phyloP scores from a whole-genome alignment of 129 eudicot species.

The Silybum marianum region DNA sequence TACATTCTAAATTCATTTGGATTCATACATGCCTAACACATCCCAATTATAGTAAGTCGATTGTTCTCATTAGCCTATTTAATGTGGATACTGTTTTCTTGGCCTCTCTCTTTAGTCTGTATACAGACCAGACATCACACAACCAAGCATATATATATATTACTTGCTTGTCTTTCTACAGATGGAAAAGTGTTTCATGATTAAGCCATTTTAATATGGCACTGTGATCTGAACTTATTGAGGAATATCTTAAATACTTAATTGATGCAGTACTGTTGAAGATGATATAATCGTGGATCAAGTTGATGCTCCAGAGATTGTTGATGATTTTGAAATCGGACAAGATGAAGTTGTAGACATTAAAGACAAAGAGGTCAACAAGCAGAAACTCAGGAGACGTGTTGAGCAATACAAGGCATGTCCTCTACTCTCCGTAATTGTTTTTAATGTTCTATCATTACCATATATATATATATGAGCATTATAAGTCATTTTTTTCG shows the following conservation, averaged over 20 bases:
- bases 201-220: conserved; percentile 14
- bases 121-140: neutral
- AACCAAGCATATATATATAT: neutral
- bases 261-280: conserved; percentile 78
- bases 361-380: conserved; percentile 78
- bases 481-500: conserved; percentile 2
- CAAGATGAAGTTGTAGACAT: conserved; percentile 95
- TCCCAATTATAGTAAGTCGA: neutral
- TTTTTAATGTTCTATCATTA: neutral
- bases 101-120: conserved; percentile 2
- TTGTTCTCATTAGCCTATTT: neutral
- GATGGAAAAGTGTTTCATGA: conserved; percentile 8
- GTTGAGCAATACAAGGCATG: conserved; percentile 76
- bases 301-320: conserved; percentile 80
- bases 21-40: neutral
- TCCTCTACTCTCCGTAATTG: conserved; percentile 23
- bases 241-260: neutral
- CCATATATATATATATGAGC: neutral
- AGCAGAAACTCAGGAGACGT: conserved; percentile 86
- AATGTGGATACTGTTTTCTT: neutral
- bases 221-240: conserved; percentile 22
- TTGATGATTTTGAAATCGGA: conserved; percentile 96
- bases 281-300: conserved; percentile 88
- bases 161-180: conserved; percentile 16
- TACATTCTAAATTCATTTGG: neutral